Conservation (phyloP, 176 grass and related monocot species). For the Lolium multiflorum region DNA sequence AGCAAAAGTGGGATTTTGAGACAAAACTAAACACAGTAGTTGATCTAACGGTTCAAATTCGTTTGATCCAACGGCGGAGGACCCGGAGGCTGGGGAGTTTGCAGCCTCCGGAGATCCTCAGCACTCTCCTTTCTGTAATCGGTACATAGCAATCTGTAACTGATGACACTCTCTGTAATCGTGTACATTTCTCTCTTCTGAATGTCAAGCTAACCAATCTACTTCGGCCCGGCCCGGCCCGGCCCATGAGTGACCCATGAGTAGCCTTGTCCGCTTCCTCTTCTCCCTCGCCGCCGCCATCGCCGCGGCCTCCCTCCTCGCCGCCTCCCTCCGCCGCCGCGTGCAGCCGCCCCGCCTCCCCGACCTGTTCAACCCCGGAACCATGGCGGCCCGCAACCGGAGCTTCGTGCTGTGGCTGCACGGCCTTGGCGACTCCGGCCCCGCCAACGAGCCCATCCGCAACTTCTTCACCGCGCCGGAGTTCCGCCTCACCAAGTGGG, state of each 20-base stretch:
- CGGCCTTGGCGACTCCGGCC: constrained; percentile 90
- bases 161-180: background rate
- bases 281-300: constrained; percentile 54
- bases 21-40: too few relatives aligned
- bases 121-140: too few relatives aligned
- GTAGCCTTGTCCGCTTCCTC: constrained; percentile 44
- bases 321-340: constrained; percentile 44
- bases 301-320: constrained; percentile 56
- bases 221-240: background rate
- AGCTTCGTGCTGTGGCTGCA: constrained; percentile 94
- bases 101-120: too few relatives aligned
- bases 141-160: too few relatives aligned
- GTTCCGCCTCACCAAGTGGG: constrained; percentile 81
- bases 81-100: too few relatives aligned
- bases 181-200: background rate
- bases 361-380: background rate
- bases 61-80: too few relatives aligned
- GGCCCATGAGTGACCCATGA: constrained; percentile 49
- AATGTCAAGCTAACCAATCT: background rate
- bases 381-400: constrained; percentile 50
- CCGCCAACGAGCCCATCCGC: constrained; percentile 88
- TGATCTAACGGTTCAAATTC: too few relatives aligned
- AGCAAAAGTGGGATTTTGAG: too few relatives aligned
- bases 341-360: constrained; percentile 17
- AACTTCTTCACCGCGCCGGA: constrained; percentile 73